Evolutionary conservation across 768 basidiomycete genomes (phyloP).

Genomic region (Termitomyces sp.): DNA sequence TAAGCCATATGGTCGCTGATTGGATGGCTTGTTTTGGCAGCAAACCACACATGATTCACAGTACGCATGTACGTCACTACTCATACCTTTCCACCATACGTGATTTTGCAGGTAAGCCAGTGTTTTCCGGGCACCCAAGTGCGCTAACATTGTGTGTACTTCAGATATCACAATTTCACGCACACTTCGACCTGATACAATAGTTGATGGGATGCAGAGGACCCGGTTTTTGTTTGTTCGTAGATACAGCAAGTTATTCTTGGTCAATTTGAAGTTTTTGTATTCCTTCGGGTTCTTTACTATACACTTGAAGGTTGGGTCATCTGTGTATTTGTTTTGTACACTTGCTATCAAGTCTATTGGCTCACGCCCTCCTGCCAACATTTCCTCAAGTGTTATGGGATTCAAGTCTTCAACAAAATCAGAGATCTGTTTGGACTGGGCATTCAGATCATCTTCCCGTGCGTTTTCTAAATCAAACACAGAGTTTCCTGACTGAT

Average conservation of each 20-base stretch:
- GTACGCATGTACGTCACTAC: background rate
- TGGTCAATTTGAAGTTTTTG: background rate
- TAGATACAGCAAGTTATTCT: background rate
- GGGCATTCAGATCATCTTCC: fast-evolving
- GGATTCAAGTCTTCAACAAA: too few species aligned
- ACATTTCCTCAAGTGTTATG: too few species aligned
- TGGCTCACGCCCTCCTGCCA: background rate
- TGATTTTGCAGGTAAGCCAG: background rate
- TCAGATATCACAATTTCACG: background rate
- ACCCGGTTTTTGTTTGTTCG: background rate
- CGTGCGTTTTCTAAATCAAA: background rate
- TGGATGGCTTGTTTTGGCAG: background rate
- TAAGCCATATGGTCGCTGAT: background rate
- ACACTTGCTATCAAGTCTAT: background rate
- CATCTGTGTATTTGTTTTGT: background rate
- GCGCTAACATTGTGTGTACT: background rate
- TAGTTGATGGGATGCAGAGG: background rate
- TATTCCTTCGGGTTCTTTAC: background rate
- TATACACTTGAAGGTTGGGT: background rate
- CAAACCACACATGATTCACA: background rate
- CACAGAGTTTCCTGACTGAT: background rate
- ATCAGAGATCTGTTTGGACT: background rate
- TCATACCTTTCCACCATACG: background rate
- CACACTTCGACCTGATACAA: background rate
- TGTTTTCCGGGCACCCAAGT: background rate